Evolutionary conservation across 2,329 filamentous ascomycete genomes (phyloP), one percentile per base, ranked within the genome.

Genomic region (Stagonosporopsis tanaceti): DNA sequence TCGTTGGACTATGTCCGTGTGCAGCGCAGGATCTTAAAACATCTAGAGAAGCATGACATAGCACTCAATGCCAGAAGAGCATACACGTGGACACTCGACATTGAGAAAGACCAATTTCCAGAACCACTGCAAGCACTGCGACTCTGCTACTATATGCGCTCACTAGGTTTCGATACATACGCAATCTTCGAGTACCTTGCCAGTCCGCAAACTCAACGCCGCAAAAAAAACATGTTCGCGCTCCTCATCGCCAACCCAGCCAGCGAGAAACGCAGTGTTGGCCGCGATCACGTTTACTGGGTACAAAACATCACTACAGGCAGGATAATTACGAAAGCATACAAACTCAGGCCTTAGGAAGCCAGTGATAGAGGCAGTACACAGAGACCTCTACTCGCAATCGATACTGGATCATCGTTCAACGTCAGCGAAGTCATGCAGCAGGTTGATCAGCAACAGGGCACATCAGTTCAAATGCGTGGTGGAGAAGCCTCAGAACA

Each of bases 71-170:
- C 59, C 2, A 32, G 9, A 8, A 44, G 57, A 27, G 69, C 68
- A 5, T 35, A 48, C 34, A 22, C 11, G 3, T 67, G 63, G 59
- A 71, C 67, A 4, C 17, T 53, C 12, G 17, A 27, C 4, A 68
- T 65, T 17, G 53, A 59, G 2, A 38, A 17, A 2, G 25, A 8
- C 7, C 37, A 44, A 30, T 12, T 2, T 12, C 54, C 34, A 3
- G n/a, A 25, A 11, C 57, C 63, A 11, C 39, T 55, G 25, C 63
- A 72, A 22, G 71, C 67, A 7, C 46, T 72, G 6, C 55, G 61
- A 4, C 50, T 72, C 1, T 72, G 70, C 64, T 73, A 72, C 62
- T 74, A 72, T 52, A 71, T 74, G 69, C 69, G 71, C 46, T 62
- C 59, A 1, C 53, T 61, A 3, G 63, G 64, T 28, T 67, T 66